These are phyloP conservation scores for Aspergillus leporis DNA, from an alignment of 495 filamentous ascomycete genomes.

Conservation along the genomic window DNA sequence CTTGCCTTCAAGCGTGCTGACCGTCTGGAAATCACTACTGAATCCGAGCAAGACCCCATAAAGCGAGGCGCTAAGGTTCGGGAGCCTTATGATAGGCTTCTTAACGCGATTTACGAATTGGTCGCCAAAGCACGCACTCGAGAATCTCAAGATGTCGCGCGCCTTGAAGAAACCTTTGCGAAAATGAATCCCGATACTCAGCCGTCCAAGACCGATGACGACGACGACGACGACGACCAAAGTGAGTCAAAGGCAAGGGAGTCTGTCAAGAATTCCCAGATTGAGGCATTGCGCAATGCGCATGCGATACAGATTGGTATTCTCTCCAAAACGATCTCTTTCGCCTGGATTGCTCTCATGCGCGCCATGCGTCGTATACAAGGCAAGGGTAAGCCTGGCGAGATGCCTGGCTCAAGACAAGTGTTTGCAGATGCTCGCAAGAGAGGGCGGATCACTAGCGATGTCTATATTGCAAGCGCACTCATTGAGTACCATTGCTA, in stretches of 20 bases:
- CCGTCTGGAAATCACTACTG: slow-evolving; percentile 70
- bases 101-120: slow-evolving; percentile 81
- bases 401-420: slow-evolving; percentile 74
- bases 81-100: slow-evolving; percentile 77
- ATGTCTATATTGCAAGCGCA: slow-evolving; percentile 90
- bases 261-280: slow-evolving; percentile 59
- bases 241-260: slow-evolving; percentile 56
- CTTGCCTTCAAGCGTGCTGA: slow-evolving; percentile 88
- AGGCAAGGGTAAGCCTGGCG: slow-evolving; percentile 77
- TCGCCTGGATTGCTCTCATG: slow-evolving; percentile 92
- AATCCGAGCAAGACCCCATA: slow-evolving; percentile 66
- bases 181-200: slow-evolving; percentile 43
- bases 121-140: slow-evolving; percentile 70
- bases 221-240: slow-evolving; percentile 64
- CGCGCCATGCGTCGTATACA: slow-evolving; percentile 91
- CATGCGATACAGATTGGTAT: slow-evolving; percentile 69
- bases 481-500: slow-evolving; percentile 95
- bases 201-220: slow-evolving; percentile 60
- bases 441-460: slow-evolving; percentile 81
- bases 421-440: slow-evolving; percentile 85
- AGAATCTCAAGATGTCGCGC: slow-evolving; percentile 68
- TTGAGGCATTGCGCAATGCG: slow-evolving; percentile 69
- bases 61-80: slow-evolving; percentile 72
- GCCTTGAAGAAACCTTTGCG: slow-evolving; percentile 62
- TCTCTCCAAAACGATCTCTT: slow-evolving; percentile 77